These are phyloP conservation scores for Ceratocystis harringtonii DNA, from an alignment of 2,329 filamentous ascomycete genomes.

Conservation along the genomic window DNA sequence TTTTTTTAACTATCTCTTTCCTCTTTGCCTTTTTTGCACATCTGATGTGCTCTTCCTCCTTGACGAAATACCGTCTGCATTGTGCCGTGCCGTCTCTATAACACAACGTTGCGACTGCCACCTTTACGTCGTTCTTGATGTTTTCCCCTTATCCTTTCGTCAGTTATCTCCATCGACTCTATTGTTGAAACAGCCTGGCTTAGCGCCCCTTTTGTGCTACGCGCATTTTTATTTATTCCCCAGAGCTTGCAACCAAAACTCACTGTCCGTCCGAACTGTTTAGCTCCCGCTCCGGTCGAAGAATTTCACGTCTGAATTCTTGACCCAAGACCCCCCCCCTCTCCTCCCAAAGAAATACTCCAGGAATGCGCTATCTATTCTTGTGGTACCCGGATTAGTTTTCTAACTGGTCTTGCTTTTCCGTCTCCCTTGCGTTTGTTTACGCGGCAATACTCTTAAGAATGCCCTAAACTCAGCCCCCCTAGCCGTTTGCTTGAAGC, in stretches of 20 bases:
- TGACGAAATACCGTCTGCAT: no score
- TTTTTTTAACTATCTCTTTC: background rate
- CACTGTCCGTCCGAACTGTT: background rate
- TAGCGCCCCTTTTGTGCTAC: background rate
- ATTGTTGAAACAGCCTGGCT: background rate
- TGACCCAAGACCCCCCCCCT: no score
- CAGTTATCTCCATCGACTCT: background rate
- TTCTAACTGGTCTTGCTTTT: background rate
- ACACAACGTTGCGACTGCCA: background rate
- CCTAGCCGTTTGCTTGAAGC: background rate
- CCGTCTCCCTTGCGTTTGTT: background rate
- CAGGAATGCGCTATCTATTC: background rate
- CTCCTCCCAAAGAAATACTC: background rate
- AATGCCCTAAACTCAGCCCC: background rate
- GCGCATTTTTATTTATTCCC: background rate
- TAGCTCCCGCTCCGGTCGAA: background rate
- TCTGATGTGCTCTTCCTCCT: no score
- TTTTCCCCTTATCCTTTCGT: background rate
- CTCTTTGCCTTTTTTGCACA: background rate
- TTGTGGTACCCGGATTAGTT: background rate
- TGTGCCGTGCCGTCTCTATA: no score
- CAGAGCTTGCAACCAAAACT: background rate
- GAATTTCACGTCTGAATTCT: background rate
- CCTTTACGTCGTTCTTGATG: background rate
- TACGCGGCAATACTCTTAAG: background rate